Conservation (phyloP, 2,329 filamentous ascomycete genomes). For the Phialemoniopsis sp. region DNA sequence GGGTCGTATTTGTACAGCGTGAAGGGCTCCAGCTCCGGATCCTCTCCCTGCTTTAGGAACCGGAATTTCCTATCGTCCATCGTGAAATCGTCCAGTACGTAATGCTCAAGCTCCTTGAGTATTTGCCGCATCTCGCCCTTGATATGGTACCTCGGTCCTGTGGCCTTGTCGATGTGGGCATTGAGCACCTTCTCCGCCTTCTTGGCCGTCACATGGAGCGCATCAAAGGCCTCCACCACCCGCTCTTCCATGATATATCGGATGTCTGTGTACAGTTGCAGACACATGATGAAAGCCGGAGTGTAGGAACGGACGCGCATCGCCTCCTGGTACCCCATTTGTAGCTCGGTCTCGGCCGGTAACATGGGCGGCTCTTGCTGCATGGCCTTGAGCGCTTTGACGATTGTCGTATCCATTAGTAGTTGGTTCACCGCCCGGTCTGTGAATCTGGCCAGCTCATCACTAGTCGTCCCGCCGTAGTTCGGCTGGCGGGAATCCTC, state of each 20-base stretch:
- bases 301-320: slow-evolving; percentile 11
- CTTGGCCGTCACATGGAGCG: slow-evolving; percentile 12
- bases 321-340: slow-evolving; percentile 15
- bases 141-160: slow-evolving; percentile 5
- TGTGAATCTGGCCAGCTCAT: slow-evolving; percentile 12
- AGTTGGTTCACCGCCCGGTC: slow-evolving; percentile 13
- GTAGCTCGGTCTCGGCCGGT: slow-evolving; percentile 19
- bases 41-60: slow-evolving; percentile 6
- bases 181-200: slow-evolving; percentile 8
- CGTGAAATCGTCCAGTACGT: slow-evolving; percentile 13
- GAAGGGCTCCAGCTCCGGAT: slow-evolving; percentile 10
- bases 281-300: slow-evolving; percentile 19
- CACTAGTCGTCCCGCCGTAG: slow-evolving; percentile 13
- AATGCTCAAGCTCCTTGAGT: slow-evolving; percentile 8
- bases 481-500: slow-evolving; percentile 4
- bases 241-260: slow-evolving; percentile 21
- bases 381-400: slow-evolving; percentile 19
- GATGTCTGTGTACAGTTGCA: slow-evolving; percentile 23
- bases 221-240: slow-evolving; percentile 10
- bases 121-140: slow-evolving; percentile 3
- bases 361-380: slow-evolving; percentile 9
- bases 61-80: slow-evolving; percentile 11
- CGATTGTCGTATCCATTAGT: slow-evolving; percentile 15
- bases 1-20: slow-evolving; percentile 15
- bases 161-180: slow-evolving; percentile 7